Evolutionary conservation across 805 yeast genomes (phyloP).

Genomic region (Ogataea kodamae): DNA sequence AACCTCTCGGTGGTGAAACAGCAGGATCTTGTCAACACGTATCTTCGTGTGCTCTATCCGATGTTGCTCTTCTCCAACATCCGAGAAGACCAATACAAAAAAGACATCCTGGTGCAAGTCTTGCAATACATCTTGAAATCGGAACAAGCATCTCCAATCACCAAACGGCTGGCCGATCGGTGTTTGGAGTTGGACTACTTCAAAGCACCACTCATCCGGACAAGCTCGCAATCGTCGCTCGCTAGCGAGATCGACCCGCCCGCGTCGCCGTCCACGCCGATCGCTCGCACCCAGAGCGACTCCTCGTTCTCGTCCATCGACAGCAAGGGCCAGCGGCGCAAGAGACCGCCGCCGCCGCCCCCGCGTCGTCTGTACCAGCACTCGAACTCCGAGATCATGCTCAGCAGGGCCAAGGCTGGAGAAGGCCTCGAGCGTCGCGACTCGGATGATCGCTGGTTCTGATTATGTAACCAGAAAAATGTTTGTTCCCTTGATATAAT

Average conservation of each 20-base stretch:
- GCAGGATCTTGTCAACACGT: slow-evolving; percentile 61
- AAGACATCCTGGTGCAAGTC: slow-evolving; percentile 47
- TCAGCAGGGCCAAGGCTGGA: slow-evolving; percentile 19
- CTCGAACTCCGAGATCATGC: slow-evolving; percentile 18
- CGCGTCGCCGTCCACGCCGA: slow-evolving; percentile 10
- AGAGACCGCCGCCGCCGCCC: slow-evolving; percentile 24
- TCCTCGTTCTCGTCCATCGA: slow-evolving; percentile 19
- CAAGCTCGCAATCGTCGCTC: slow-evolving; percentile 18
- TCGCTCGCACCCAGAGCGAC: slow-evolving; percentile 13
- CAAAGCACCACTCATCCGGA: slow-evolving; percentile 7
- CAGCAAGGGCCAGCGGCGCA: slow-evolving; percentile 10
- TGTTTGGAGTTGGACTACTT: slow-evolving; percentile 31
- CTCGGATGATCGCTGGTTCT: too few relatives aligned
- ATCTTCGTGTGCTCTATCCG: slow-evolving; percentile 71
- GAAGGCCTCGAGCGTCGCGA: too few relatives aligned
- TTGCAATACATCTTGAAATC: slow-evolving; percentile 45
- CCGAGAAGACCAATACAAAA: slow-evolving; percentile 53
- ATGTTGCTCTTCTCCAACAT: slow-evolving; percentile 65
- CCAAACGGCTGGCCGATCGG: slow-evolving; percentile 40
- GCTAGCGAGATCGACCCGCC: slow-evolving; percentile 18
- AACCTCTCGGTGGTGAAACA: slow-evolving; percentile 57
- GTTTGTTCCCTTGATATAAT: too few relatives aligned
- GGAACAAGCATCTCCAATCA: slow-evolving; percentile 36
- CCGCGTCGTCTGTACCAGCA: slow-evolving; percentile 14
- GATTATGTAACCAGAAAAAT: too few relatives aligned